These are phyloP conservation scores for Cenchrus purpureus DNA, from an alignment of 176 grass and related monocot genomes.

Conservation along the genomic window DNA sequence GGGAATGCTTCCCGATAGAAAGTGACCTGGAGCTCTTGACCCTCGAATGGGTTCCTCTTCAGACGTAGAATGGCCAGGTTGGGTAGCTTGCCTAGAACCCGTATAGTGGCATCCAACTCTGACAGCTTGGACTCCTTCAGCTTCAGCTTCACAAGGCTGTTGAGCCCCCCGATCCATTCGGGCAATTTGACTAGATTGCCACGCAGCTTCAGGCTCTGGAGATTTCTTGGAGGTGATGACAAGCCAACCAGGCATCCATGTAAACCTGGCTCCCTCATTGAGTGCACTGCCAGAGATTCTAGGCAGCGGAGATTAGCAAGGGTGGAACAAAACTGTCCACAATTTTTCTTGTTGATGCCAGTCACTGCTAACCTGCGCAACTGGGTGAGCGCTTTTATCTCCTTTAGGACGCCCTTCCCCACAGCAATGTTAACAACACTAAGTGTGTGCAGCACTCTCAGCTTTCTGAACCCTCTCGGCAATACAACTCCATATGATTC, in stretches of 20 bases:
- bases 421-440: no score
- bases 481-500: no score
- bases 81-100: neutral
- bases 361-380: neutral
- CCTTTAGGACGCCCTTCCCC: no score
- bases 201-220: neutral
- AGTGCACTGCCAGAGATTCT: neutral
- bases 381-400: neutral
- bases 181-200: neutral
- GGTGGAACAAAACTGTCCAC: neutral
- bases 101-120: no score
- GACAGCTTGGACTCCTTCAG: no score
- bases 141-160: conserved; percentile 6
- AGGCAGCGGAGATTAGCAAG: neutral
- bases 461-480: no score
- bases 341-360: neutral
- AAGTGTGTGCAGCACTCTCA: no score
- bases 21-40: neutral
- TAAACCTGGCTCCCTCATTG: neutral
- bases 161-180: neutral
- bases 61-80: conserved; percentile 5
- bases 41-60: accelerated
- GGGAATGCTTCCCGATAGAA: neutral
- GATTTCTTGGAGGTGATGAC: neutral
- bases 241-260: neutral